phyloP scores from a whole-genome alignment of 139 green algal species.

The Chlamydomonas sp. region DNA sequence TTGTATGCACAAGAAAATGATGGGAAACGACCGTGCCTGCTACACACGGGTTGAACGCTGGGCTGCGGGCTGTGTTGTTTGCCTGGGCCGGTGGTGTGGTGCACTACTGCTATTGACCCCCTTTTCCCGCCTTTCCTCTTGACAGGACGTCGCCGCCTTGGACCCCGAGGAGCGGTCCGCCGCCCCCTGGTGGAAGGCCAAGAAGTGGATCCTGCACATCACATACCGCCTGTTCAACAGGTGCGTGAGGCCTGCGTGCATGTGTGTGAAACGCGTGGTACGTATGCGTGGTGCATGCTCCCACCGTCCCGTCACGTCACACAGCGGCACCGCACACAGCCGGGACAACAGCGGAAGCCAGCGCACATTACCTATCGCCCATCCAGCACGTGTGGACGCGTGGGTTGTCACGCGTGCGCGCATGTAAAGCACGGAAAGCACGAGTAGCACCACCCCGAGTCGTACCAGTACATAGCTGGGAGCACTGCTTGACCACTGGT shows the following conservation, averaged over 20 bases:
- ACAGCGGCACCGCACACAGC: not conserved
- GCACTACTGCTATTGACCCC: not conserved
- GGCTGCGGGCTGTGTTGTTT: too few relatives aligned
- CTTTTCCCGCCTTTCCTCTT: not conserved
- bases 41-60: too few relatives aligned
- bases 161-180: constrained; percentile 69
- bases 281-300: not conserved
- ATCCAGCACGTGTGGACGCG: not conserved
- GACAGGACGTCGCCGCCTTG: constrained; percentile 75
- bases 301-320: not conserved
- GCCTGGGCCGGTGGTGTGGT: too few relatives aligned
- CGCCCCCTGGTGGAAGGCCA: constrained; percentile 95
- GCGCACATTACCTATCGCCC: too few relatives aligned
- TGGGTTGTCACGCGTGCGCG: not conserved
- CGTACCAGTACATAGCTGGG: not conserved
- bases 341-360: not conserved
- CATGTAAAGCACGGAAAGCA: not conserved
- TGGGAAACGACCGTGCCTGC: too few relatives aligned
- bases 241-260: not conserved
- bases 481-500: too few relatives aligned
- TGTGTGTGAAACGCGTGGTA: not conserved
- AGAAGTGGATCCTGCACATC: constrained; percentile 97
- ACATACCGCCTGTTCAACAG: constrained; percentile 81
- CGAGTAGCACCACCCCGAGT: not conserved
- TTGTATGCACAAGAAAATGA: too few relatives aligned